Evolutionary conservation across 1,284 basidiomycete species (phyloP).

Genomic region (Schizophyllum amplum): DNA sequence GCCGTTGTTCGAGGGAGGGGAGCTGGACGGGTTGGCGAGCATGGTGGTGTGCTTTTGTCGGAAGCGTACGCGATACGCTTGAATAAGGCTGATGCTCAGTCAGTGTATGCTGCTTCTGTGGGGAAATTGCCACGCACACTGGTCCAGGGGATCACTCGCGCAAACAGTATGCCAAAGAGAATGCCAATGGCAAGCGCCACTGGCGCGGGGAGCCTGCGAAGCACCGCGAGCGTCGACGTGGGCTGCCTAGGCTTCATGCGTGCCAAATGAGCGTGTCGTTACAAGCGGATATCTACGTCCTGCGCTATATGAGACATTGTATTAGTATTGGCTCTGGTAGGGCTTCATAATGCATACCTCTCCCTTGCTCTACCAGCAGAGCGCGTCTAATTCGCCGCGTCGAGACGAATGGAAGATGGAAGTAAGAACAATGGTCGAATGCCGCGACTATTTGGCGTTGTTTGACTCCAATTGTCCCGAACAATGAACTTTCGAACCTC

Average conservation of each 20-base stretch:
- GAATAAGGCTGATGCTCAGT: background rate
- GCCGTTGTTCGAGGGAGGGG: slow-evolving; percentile 73
- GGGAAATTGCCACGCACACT: slow-evolving; percentile 18
- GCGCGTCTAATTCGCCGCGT: no score
- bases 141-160: slow-evolving; percentile 45
- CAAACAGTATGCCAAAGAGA: slow-evolving; percentile 55
- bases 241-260: background rate
- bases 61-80: slow-evolving; percentile 12
- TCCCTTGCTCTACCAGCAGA: no score
- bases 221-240: background rate
- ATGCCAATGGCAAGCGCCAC: slow-evolving; percentile 57
- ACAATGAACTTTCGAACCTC: no score
- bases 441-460: no score
- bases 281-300: background rate
- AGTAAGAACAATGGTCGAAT: no score
- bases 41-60: slow-evolving; percentile 38
- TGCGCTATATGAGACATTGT: no score
- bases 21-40: slow-evolving; percentile 53
- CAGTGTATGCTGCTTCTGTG: background rate
- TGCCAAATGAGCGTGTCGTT: background rate
- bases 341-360: no score
- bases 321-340: no score
- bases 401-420: no score
- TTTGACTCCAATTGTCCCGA: no score
- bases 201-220: slow-evolving; percentile 38